Percentiles rank a stretch among this genome's conserved stretches.
phyloP scores from a whole-genome alignment of 495 filamentous ascomycete species.

The Evansstolkia leycettana region DNA sequence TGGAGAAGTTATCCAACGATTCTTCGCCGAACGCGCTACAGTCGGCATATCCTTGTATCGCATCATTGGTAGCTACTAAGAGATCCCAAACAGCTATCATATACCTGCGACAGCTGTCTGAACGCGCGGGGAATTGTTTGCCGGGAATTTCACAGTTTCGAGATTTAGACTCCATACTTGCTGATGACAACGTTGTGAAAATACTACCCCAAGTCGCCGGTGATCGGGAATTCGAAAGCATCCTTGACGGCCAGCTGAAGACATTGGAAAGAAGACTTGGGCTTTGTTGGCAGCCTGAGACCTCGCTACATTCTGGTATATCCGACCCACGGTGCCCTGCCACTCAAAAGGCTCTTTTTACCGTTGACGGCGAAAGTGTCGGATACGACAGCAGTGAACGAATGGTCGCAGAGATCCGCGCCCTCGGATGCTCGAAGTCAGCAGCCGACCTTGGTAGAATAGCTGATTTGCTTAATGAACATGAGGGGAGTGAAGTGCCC shows the following conservation, averaged over 20 bases:
- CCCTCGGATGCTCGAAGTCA: conserved; percentile 22
- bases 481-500: conserved; percentile 14
- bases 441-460: conserved; percentile 12
- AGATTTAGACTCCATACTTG: conserved; percentile 8
- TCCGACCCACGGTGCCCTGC: conserved; percentile 6
- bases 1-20: conserved; percentile 2
- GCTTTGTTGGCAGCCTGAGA: conserved; percentile 12
- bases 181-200: conserved; percentile 7
- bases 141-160: conserved; percentile 13
- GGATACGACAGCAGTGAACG: conserved; percentile 17
- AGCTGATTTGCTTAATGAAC: conserved; percentile 20
- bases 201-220: conserved; percentile 12
- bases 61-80: conserved; percentile 8
- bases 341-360: conserved; percentile 15
- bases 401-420: conserved; percentile 16
- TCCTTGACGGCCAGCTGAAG: conserved; percentile 15
- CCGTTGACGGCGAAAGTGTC: conserved; percentile 14
- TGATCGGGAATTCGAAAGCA: conserved; percentile 7
- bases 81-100: conserved; percentile 9
- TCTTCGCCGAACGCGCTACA: conserved; percentile 1
- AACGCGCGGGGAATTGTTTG: conserved; percentile 9
- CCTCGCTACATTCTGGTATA: conserved; percentile 8
- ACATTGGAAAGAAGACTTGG: conserved; percentile 21
- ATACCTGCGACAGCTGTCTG: conserved; percentile 17
- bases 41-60: conserved; percentile 15